Percentiles rank a stretch among this genome's conserved stretches.
phyloP scores from a whole-genome alignment of 2,329 filamentous ascomycete genomes.

The Colletotrichum cuscutae region DNA sequence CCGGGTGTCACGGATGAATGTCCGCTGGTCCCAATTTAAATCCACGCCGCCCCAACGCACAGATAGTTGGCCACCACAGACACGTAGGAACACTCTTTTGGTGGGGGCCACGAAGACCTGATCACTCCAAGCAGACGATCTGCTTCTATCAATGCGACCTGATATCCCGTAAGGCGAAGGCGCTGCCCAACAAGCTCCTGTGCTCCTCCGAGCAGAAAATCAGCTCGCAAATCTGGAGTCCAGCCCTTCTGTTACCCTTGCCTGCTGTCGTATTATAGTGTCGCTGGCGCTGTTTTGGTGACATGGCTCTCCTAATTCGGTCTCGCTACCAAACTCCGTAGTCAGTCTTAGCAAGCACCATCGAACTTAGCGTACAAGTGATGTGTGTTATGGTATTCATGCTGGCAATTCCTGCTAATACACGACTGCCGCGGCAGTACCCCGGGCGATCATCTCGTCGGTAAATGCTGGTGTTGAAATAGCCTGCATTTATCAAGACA shows the following conservation, averaged over 20 bases:
- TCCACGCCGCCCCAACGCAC: background rate
- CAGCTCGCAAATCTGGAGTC: constrained; percentile 38
- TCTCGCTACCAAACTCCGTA: constrained; percentile 51
- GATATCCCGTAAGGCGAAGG: background rate
- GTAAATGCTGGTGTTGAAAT: constrained; percentile 59
- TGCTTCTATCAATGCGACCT: constrained; percentile 5
- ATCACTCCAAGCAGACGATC: background rate
- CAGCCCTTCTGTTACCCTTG: constrained; percentile 36
- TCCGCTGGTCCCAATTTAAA: constrained; percentile 20
- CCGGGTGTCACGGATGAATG: constrained; percentile 16
- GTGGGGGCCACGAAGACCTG: background rate
- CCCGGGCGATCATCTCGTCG: constrained; percentile 55
- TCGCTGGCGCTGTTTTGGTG: constrained; percentile 35
- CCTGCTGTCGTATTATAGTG: constrained; percentile 33
- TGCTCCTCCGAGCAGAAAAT: constrained; percentile 5
- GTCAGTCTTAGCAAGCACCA: constrained; percentile 60
- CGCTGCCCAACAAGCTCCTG: constrained; percentile 4
- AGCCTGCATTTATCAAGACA: constrained; percentile 56
- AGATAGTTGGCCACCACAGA: background rate
- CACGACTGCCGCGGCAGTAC: constrained; percentile 37
- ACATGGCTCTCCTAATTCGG: constrained; percentile 59
- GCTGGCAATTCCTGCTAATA: constrained; percentile 38
- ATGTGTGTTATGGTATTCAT: constrained; percentile 48
- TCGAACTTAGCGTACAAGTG: constrained; percentile 62
- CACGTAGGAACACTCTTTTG: background rate